A percentile compares a stretch with the other conserved stretches of the same genome.
Conservation (phyloP, 164 flowering plant genomes). For the Magnolia sinica region DNA sequence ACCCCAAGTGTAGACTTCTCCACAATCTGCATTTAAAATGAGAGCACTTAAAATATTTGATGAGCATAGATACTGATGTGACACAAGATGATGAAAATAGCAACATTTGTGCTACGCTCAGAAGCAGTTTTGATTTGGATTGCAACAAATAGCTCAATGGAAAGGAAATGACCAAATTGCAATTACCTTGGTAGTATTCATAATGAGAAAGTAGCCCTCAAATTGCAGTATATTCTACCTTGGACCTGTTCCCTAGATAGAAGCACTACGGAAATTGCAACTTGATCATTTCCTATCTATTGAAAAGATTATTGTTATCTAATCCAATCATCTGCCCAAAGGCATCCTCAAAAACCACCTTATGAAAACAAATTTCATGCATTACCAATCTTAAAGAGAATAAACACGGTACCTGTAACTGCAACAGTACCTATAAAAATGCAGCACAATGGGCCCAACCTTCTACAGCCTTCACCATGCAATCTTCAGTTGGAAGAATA, state of each 20-base stretch:
- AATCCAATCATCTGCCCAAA: not conserved
- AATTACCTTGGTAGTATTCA: no score
- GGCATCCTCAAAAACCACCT: not conserved
- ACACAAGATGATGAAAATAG: no score
- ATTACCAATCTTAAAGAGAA: not conserved
- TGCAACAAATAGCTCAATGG: no score
- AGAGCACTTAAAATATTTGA: not conserved
- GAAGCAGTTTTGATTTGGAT: not conserved
- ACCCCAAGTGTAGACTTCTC: no score
- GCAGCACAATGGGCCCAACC: slow-evolving; percentile 93
- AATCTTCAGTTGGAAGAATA: slow-evolving; percentile 76
- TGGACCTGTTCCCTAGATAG: not conserved
- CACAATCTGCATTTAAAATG: slow-evolving; percentile 16
- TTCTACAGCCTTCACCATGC: slow-evolving; percentile 76
- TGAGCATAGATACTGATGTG: not conserved
- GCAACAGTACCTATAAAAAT: slow-evolving; percentile 23
- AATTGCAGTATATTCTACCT: not conserved
- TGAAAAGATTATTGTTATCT: no score
- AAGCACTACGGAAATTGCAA: not conserved
- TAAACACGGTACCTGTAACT: slow-evolving; percentile 58
- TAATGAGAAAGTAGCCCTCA: no score
- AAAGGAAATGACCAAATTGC: no score
- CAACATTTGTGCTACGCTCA: no score
- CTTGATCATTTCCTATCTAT: not conserved
- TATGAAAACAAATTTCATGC: not conserved